Conservation (phyloP, 2,329 filamentous ascomycete species). For the Aureobasidium sp. region DNA sequence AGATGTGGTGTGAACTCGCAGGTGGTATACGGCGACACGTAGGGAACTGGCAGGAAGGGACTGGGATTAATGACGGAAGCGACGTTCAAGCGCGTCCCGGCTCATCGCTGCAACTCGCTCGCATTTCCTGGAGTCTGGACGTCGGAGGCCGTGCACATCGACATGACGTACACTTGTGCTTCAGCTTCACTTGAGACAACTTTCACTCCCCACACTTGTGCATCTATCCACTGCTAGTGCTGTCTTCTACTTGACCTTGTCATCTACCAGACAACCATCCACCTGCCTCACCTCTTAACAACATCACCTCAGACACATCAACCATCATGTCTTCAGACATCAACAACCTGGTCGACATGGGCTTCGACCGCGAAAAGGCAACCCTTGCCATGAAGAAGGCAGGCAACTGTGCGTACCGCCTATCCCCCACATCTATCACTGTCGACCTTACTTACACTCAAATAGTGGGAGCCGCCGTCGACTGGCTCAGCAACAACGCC, state of each 20-base stretch:
- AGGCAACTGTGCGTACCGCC: conserved; percentile 59
- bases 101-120: neutral
- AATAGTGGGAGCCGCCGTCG: conserved; percentile 75
- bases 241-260: neutral
- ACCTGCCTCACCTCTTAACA: neutral
- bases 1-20: neutral
- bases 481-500: conserved; percentile 90
- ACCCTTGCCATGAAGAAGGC: conserved; percentile 77
- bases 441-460: neutral
- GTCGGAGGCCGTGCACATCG: neutral
- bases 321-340: conserved; percentile 44
- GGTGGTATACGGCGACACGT: neutral
- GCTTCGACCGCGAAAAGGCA: conserved; percentile 75
- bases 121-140: neutral
- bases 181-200: neutral
- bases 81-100: neutral
- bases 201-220: neutral
- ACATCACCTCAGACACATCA: neutral
- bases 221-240: neutral
- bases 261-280: neutral
- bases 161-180: neutral
- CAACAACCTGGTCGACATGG: conserved; percentile 56
- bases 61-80: conserved; percentile 4
- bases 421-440: neutral
- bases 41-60: neutral